These are phyloP conservation scores for Pseudogymnoascus sp. DNA, from an alignment of 2,329 filamentous ascomycete genomes.

Conservation along the genomic window DNA sequence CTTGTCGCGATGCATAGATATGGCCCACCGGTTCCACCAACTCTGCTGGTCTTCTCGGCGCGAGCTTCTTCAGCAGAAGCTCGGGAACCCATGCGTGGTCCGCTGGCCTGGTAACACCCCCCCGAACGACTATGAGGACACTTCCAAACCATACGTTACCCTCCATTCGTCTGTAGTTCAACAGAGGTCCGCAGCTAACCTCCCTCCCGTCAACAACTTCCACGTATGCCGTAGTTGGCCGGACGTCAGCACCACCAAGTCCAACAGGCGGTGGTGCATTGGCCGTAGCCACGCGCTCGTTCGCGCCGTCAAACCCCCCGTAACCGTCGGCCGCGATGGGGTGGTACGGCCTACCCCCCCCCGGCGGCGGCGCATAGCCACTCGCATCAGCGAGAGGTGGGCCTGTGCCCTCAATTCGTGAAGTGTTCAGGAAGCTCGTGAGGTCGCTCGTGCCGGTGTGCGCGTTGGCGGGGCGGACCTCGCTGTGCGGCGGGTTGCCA, in stretches of 20 bases:
- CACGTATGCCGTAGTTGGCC: neutral
- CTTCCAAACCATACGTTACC: constrained; percentile 71
- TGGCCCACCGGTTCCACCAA: constrained; percentile 21
- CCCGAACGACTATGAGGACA: constrained; percentile 72
- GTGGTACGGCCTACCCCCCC: constrained; percentile 33
- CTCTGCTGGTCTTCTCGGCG: constrained; percentile 8
- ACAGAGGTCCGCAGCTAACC: constrained; percentile 63
- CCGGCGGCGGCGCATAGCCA: neutral
- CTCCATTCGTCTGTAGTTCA: constrained; percentile 73
- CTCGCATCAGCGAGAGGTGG: neutral
- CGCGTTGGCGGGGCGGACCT: constrained; percentile 33
- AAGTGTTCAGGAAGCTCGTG: constrained; percentile 48
- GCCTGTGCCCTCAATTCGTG: constrained; percentile 35
- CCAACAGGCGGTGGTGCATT: neutral
- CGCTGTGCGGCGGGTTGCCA: constrained; percentile 22
- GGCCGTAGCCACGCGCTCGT: neutral
- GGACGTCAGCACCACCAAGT: neutral
- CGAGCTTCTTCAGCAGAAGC: constrained; percentile 43
- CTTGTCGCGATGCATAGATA: constrained; percentile 22
- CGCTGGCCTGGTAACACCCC: constrained; percentile 48
- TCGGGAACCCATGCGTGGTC: constrained; percentile 49
- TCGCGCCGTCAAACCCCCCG: constrained; percentile 1
- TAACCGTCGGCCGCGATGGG: constrained; percentile 38
- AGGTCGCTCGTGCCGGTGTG: constrained; percentile 43
- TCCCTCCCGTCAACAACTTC: constrained; percentile 37